Base-by-base conservation (phyloP, 129 eudicot species). In the Lactuca sativa region DNA sequence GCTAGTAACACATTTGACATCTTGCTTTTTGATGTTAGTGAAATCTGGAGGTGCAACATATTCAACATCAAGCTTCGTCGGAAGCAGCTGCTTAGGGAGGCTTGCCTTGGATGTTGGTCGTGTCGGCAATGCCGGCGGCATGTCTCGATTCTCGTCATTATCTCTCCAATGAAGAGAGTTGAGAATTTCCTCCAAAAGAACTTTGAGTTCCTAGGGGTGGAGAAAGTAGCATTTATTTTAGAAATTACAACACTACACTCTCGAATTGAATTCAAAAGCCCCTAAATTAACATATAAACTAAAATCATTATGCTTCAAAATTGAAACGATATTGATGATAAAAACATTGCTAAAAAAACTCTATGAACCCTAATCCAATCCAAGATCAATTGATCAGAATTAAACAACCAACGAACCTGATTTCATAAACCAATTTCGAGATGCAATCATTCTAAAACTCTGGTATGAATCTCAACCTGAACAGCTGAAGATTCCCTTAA, bases 151-250 rank as follows among this genome's bases (percentile, higher is more conserved):
- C 64, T 86, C 87, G 12, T 49, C 59, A 51, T 77, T 93, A 10
- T 89, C 92, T 56, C 84, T 82, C 65, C 66, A 85, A 65, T 78
- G 86, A 80, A 93, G 86, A 37, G 83, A 78, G 21, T 89, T 90
- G 63, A 93, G 81, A 97, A 93, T 86, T 72, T 85, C 98, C 88
- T 93, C 98, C 69, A 18, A 93, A 71, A 12, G 98, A 93, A 67
- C 98, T 93, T 59, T 92, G 82, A 71, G 81, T 76, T 67, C 77
- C 41, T 49, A 80, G 66, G 69, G 73, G 72, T 9, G 97, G 95
- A 18, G 96, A 76, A 58, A 73, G 65, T 4, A 86, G 65, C 79
- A 77, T 30, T 79, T 74, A 18, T 85, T 67, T 13, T 62, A 14
- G 8, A n/a, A 18, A 41, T 37, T 40, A 17, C 59, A 41, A 49